These are phyloP conservation scores for Vanilla planifolia DNA, from an alignment of 106 monocot species.

Conservation along the genomic window DNA sequence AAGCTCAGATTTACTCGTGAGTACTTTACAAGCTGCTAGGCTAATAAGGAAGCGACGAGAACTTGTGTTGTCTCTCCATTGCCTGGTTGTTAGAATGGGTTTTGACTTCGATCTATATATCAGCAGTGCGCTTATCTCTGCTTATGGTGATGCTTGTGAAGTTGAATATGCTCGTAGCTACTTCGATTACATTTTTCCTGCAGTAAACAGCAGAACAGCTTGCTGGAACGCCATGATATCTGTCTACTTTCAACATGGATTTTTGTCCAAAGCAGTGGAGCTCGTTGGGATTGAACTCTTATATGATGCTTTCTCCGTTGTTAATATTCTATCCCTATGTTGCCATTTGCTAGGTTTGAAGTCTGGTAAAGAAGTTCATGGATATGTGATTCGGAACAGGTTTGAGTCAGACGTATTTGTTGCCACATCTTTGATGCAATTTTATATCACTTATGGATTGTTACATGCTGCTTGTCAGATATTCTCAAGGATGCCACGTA, in stretches of 20 bases:
- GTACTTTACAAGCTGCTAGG: constrained; percentile 28
- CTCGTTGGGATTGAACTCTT: constrained; percentile 10
- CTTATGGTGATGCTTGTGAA: constrained; percentile 29
- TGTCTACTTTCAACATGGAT: constrained; percentile 25
- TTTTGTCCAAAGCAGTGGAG: constrained; percentile 26
- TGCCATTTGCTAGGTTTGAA: constrained; percentile 10
- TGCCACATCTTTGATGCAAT: constrained; percentile 26
- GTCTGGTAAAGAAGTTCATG: constrained; percentile 36
- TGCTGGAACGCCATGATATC: constrained; percentile 42
- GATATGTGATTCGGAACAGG: constrained; percentile 27
- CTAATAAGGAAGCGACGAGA: not conserved
- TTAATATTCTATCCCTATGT: constrained; percentile 31
- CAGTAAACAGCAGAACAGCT: constrained; percentile 1
- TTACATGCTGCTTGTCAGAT: constrained; percentile 28
- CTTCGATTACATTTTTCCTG: constrained; percentile 7
- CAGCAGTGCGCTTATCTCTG: constrained; percentile 32
- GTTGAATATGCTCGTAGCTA: constrained; percentile 14
- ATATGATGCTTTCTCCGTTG: constrained; percentile 32
- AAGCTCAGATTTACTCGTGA: constrained; percentile 35
- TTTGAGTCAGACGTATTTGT: constrained; percentile 32
- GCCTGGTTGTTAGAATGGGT: constrained; percentile 23
- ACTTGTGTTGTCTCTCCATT: constrained; percentile 23
- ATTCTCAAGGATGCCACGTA: constrained; percentile 26
- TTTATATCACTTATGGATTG: constrained; percentile 28
- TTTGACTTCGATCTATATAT: constrained; percentile 31